phyloP scores from a whole-genome alignment of 768 basidiomycete genomes.

The Leccinellum luteum region DNA sequence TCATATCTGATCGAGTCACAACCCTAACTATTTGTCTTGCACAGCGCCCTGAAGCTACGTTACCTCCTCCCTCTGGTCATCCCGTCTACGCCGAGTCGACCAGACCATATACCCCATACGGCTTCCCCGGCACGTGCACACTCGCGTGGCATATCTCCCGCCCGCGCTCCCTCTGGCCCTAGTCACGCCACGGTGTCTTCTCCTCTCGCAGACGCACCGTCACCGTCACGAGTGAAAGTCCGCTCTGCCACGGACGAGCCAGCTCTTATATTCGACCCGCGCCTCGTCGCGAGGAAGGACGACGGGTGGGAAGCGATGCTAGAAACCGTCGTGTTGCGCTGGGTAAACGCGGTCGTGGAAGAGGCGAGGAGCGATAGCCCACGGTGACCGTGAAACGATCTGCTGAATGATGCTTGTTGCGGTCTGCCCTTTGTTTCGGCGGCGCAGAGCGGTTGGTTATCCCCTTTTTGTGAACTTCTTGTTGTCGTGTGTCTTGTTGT shows the following conservation, averaged over 20 bases:
- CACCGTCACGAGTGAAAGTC: constrained; percentile 31
- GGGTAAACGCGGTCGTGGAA: constrained; percentile 66
- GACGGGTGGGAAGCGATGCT: constrained; percentile 84
- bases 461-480: neutral
- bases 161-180: constrained; percentile 13
- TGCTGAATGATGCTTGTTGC: neutral
- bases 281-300: constrained; percentile 67
- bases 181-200: constrained; percentile 4
- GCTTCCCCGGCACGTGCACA: constrained; percentile 18
- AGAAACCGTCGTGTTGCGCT: constrained; percentile 55
- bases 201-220: constrained; percentile 13
- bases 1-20: neutral
- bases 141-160: constrained; percentile 24
- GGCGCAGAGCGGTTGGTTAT: neutral
- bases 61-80: constrained; percentile 70
- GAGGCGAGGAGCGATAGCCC: constrained; percentile 51
- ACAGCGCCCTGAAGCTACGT: constrained; percentile 76
- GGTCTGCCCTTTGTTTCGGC: neutral
- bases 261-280: constrained; percentile 67
- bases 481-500: neutral
- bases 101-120: constrained; percentile 26
- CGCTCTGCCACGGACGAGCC: constrained; percentile 44
- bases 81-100: constrained; percentile 40
- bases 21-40: constrained; percentile 1
- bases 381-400: constrained; percentile 14